Conservation (phyloP, 83 land plant genomes). For the Picea engelmannii region DNA sequence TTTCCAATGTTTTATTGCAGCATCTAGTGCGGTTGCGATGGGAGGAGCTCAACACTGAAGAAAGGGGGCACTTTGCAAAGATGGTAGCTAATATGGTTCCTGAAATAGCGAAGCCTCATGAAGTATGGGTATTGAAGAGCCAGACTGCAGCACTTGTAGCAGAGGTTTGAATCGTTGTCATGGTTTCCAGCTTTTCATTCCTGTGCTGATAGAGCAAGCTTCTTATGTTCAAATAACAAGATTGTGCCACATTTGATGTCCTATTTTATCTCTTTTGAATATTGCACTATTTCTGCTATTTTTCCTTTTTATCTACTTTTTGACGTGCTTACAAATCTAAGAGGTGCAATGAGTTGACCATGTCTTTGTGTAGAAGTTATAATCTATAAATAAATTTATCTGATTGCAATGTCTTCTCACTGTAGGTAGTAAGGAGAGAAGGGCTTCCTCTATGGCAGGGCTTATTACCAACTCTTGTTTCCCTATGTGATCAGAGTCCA, state of each 20-base stretch:
- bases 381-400: not conserved
- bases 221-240: not conserved
- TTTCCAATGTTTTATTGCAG: conserved; percentile 36
- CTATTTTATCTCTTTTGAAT: not conserved
- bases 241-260: not conserved
- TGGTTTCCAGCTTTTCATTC: conserved; percentile 3
- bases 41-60: conserved; percentile 74
- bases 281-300: not conserved
- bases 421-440: conserved; percentile 74
- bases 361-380: not conserved
- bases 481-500: conserved; percentile 53
- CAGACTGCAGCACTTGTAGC: conserved; percentile 98
- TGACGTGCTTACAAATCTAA: not conserved
- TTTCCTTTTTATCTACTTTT: not conserved
- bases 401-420: not conserved
- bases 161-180: conserved; percentile 58
- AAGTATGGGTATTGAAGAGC: conserved; percentile 94
- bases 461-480: conserved; percentile 39
- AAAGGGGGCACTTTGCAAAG: conserved; percentile 61
- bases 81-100: conserved; percentile 59
- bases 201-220: not conserved
- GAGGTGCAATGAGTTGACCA: not conserved
- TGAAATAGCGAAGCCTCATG: conserved; percentile 69
- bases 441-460: conserved; percentile 48
- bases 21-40: conserved; percentile 94